Percentiles rank a stretch among this genome's conserved stretches.
phyloP scores from a whole-genome alignment of 345 rosid genomes.

The Ricinus communis region DNA sequence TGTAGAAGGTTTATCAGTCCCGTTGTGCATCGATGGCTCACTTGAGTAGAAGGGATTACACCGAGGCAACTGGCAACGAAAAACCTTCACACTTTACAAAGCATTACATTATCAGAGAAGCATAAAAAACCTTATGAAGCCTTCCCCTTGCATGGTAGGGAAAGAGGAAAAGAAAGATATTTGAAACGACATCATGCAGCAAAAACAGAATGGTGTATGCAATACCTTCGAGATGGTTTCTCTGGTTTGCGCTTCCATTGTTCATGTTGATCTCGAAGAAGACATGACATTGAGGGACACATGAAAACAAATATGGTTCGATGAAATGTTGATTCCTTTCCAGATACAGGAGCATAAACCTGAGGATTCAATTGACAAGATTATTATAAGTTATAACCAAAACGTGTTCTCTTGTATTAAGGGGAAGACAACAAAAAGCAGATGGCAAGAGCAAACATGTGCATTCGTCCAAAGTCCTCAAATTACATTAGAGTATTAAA shows the following conservation, averaged over 20 bases:
- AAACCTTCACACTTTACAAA: conserved; percentile 71
- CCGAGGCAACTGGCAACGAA: conserved; percentile 76
- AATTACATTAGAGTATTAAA: too few species aligned
- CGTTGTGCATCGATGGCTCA: conserved; percentile 59
- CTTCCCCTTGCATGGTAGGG: not conserved
- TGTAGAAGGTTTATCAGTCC: conserved; percentile 50
- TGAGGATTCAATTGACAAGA: conserved; percentile 22
- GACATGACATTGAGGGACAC: conserved; percentile 85
- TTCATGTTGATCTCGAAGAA: conserved; percentile 84
- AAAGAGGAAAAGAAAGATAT: not conserved
- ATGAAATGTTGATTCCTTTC: conserved; percentile 74
- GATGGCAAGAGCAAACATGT: not conserved
- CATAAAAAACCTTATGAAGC: not conserved
- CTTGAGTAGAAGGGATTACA: conserved; percentile 71
- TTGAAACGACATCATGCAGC: too few species aligned
- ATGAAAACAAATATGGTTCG: conserved; percentile 74
- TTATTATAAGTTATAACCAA: not conserved
- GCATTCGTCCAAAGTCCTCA: too few species aligned
- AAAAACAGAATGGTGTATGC: not conserved
- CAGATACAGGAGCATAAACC: conserved; percentile 79
- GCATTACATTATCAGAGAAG: too few species aligned
- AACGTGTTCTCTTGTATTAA: too few species aligned
- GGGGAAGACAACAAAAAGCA: not conserved
- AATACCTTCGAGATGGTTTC: conserved; percentile 64
- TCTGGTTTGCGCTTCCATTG: conserved; percentile 76